Evolutionary conservation across 2,329 filamentous ascomycete genomes (phyloP).

Genomic region (Colletotrichum liriopes): DNA sequence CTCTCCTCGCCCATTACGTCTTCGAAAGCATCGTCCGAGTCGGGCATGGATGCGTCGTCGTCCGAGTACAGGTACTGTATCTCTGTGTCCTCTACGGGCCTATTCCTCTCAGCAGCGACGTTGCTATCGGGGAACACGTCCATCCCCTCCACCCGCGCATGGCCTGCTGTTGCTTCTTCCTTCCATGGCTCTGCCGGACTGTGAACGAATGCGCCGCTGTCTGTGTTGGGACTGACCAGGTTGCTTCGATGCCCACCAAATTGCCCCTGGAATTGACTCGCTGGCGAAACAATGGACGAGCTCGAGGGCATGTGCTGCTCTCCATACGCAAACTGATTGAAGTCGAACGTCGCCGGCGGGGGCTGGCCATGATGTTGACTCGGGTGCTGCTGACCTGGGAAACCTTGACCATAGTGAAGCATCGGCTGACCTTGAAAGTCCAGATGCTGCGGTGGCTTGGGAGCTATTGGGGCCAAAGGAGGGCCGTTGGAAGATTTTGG

Average conservation of each 20-base stretch:
- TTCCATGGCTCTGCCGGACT: conserved; percentile 20
- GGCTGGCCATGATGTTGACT: conserved; percentile 45
- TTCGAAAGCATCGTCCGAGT: conserved; percentile 71
- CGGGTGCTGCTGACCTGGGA: conserved; percentile 39
- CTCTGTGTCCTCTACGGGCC: conserved; percentile 23
- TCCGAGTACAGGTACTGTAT: conserved; percentile 66
- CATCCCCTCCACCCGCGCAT: conserved; percentile 16
- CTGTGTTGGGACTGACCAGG: conserved; percentile 31
- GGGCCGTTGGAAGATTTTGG: conserved; percentile 57
- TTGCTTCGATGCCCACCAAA: conserved; percentile 21
- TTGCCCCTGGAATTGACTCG: conserved; percentile 37
- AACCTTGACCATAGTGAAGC: conserved; percentile 51
- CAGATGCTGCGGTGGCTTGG: conserved; percentile 61
- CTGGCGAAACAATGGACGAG: conserved; percentile 35
- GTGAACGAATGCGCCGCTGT: conserved; percentile 24
- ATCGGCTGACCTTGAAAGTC: conserved; percentile 53
- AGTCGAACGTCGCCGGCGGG: conserved; percentile 41
- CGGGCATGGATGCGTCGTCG: conserved; percentile 74
- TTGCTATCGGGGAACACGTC: background rate
- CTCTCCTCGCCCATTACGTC: conserved; percentile 56
- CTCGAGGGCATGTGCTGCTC: conserved; percentile 41
- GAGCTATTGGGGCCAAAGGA: conserved; percentile 64
- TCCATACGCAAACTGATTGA: conserved; percentile 46
- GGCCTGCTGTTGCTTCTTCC: background rate
- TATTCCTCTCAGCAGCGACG: background rate